Conservation (phyloP, 345 rosid genomes). For the Salix arbutifolia region DNA sequence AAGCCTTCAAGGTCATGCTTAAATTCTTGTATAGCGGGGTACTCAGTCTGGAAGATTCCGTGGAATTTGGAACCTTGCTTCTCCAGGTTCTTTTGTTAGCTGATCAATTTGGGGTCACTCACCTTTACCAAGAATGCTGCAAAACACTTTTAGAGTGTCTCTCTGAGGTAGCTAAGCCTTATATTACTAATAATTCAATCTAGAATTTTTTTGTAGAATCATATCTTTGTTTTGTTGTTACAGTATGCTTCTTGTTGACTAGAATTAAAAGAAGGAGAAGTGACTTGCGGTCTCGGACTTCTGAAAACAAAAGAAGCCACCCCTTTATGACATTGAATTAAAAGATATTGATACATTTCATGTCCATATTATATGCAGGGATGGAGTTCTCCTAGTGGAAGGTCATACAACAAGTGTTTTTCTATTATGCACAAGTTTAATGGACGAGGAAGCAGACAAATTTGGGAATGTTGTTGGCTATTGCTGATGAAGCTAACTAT, state of each 20-base stretch:
- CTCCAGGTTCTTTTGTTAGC: constrained; percentile 82
- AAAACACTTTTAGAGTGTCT: constrained; percentile 80
- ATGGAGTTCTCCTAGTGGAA: constrained; percentile 84
- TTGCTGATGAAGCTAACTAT: constrained; percentile 60
- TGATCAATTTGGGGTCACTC: constrained; percentile 77
- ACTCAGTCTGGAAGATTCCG: constrained; percentile 52
- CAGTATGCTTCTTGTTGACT: constrained; percentile 43
- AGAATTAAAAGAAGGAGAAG: constrained; percentile 60
- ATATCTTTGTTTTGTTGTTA: constrained; percentile 11
- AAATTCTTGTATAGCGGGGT: constrained; percentile 83
- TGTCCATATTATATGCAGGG: constrained; percentile 98
- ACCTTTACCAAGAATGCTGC: constrained; percentile 97
- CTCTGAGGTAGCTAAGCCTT: constrained; percentile 65
- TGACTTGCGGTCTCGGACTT: constrained; percentile 59
- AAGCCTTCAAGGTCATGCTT: constrained; percentile 76
- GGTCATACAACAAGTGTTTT: constrained; percentile 78
- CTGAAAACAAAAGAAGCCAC: constrained; percentile 69
- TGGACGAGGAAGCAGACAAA: constrained; percentile 91
- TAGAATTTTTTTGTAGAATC: not conserved
- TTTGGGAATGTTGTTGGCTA: constrained; percentile 52
- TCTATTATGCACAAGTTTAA: constrained; percentile 93
- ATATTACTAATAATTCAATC: constrained; percentile 12
- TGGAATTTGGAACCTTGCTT: constrained; percentile 60
- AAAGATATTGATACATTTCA: constrained; percentile 75
- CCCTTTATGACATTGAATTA: constrained; percentile 42